Evolutionary conservation across 208 protist species (phyloP), one percentile per base, ranked within the genome.

Genomic region (Angomonas ambiguus): DNA sequence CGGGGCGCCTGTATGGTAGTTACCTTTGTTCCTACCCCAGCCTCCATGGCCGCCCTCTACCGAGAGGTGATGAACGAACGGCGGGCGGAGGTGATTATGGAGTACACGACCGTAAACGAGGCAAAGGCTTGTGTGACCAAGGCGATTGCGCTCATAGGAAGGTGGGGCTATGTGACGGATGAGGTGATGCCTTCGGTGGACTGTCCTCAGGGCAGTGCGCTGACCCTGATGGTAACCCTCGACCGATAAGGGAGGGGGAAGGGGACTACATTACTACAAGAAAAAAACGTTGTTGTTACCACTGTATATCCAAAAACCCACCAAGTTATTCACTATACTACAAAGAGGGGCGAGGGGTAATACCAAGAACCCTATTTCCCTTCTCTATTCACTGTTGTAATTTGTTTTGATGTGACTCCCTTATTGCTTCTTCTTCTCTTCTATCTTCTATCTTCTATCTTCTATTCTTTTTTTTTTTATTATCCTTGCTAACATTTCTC

Each of bases 131-230:
- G 68, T 49, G 75, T 89, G 16, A 77, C 77, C 11, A 74, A 81
- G 64, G 83, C 82, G 0, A 88, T 88, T 51, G 61, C 79, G n/a
- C 72, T 67, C 13, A 82, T 71, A 0, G 69, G 72, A 8, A 74
- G 86, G 13, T 87, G 82, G 72, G 82, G 86, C 45, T 79, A 75
- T 49, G 72, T 92, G 32, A 85, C 72, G 22, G 86, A 87, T 32
- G 82, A 92, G 65, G 75, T 92, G 56, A 71, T 89, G 56, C 86
- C 86, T 0, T 71, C 82, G 2, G 80, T 81, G 60, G 85, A 92
- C 65, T 68, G 66, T 25, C 65, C 72, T 10, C 80, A 86, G 65
- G 86, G 77, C 48, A 80, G 75, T 59, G 80, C 80, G 41, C 72
- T 85, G 20, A 81, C 82, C 10, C 70, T 89, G 22, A 66, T 87